Conservation (phyloP, 2,329 filamentous ascomycete species). For the Podosphaera fusca region DNA sequence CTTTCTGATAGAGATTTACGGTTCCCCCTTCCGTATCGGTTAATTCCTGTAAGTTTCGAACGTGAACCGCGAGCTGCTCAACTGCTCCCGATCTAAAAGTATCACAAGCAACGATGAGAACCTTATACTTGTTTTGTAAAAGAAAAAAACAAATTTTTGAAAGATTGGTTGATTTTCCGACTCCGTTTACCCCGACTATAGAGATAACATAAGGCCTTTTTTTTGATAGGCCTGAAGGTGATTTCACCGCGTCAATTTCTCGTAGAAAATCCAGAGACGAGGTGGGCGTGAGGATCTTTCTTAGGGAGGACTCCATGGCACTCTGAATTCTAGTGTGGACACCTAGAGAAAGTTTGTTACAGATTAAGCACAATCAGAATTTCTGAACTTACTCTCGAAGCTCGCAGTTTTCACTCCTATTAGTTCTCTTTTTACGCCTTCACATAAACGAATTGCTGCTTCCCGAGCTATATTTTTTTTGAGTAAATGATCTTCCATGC, state of each 20-base stretch:
- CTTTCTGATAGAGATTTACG: slow-evolving; percentile 87
- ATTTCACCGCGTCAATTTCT: slow-evolving; percentile 63
- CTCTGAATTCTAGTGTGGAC: slow-evolving; percentile 63
- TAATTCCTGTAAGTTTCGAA: slow-evolving; percentile 77
- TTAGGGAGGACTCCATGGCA: slow-evolving; percentile 78
- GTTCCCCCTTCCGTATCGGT: slow-evolving; percentile 60
- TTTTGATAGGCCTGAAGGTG: slow-evolving; percentile 38
- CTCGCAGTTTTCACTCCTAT: slow-evolving; percentile 75
- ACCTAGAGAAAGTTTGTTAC: slow-evolving; percentile 19
- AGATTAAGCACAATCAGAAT: neutral
- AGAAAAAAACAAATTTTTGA: slow-evolving; percentile 98
- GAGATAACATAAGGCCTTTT: slow-evolving; percentile 85
- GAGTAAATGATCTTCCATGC: slow-evolving; percentile 85
- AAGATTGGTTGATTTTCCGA: slow-evolving; percentile 93
- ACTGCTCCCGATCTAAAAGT: slow-evolving; percentile 95
- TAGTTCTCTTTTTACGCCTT: slow-evolving; percentile 75
- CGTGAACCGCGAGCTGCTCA: slow-evolving; percentile 88
- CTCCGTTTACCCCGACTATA: slow-evolving; percentile 93
- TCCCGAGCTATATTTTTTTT: slow-evolving; percentile 93
- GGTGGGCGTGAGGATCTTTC: slow-evolving; percentile 88
- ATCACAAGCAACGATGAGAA: slow-evolving; percentile 82
- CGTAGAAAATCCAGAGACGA: slow-evolving; percentile 84
- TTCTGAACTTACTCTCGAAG: slow-evolving; percentile 42
- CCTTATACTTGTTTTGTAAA: slow-evolving; percentile 87
- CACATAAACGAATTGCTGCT: slow-evolving; percentile 73